Conservation (phyloP, 768 basidiomycete species). For the Cytidiella melzeri region DNA sequence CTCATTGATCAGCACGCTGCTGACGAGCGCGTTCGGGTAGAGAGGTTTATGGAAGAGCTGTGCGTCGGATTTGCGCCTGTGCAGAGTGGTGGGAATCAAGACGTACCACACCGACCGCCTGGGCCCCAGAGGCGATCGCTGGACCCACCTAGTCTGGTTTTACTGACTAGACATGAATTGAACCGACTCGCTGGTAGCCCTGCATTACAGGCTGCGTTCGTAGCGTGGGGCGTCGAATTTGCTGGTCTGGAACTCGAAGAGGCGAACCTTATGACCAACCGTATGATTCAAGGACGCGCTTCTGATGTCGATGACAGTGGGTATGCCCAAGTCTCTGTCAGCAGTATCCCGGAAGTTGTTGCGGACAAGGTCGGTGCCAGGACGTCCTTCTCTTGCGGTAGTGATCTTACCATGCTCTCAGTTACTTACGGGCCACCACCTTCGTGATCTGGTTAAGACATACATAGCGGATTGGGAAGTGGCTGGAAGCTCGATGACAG, state of each 20-base stretch:
- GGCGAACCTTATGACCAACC: not conserved
- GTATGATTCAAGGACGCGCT: not conserved
- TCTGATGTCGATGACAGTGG: conserved; percentile 21
- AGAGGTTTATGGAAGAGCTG: conserved; percentile 68
- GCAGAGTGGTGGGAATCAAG: too few species aligned
- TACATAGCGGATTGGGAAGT: conserved; percentile 58
- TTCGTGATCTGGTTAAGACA: conserved; percentile 69
- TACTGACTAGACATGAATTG: conserved; percentile 65
- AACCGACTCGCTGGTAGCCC: conserved; percentile 37
- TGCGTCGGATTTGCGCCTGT: conserved; percentile 49
- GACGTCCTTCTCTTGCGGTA: conserved; percentile 10
- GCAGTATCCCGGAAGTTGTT: conserved; percentile 62
- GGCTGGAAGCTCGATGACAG: conserved; percentile 26
- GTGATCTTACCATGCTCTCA: conserved; percentile 22
- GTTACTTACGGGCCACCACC: conserved; percentile 64
- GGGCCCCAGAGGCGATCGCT: conserved; percentile 38
- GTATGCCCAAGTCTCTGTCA: conserved; percentile 63
- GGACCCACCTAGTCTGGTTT: conserved; percentile 49
- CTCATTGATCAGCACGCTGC: conserved; percentile 97
- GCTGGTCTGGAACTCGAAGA: not conserved
- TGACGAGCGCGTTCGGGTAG: conserved; percentile 93
- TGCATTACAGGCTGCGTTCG: conserved; percentile 43
- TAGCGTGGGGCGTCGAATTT: conserved; percentile 67
- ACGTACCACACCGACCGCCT: not conserved
- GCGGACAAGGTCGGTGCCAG: conserved; percentile 47